Evolutionary conservation across 2,329 filamentous ascomycete species (phyloP).

Genomic region (Parascedosporium putredinis): DNA sequence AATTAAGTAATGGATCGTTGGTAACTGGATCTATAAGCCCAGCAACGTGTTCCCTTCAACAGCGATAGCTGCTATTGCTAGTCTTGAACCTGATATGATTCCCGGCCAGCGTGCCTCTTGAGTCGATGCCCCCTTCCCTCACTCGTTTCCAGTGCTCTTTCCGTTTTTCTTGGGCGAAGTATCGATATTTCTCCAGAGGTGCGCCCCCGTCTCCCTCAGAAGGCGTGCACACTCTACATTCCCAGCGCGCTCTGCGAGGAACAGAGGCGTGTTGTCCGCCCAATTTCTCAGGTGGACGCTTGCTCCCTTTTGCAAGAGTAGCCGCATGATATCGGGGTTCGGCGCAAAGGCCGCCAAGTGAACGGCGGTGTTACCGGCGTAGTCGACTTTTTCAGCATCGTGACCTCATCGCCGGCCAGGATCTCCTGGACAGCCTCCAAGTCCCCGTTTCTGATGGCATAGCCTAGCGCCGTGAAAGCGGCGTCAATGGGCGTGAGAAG

Average conservation of each 20-base stretch:
- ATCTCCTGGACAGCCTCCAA: slow-evolving; percentile 55
- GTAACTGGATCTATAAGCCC: no score
- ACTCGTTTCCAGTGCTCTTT: not conserved
- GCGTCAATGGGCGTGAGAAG: slow-evolving; percentile 41
- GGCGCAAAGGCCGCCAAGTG: slow-evolving; percentile 48
- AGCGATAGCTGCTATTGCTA: no score
- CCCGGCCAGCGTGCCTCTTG: no score
- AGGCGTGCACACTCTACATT: slow-evolving; percentile 42
- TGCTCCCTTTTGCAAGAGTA: slow-evolving; percentile 50
- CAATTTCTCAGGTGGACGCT: slow-evolving; percentile 57
- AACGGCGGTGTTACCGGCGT: slow-evolving; percentile 66
- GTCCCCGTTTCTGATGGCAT: slow-evolving; percentile 67
- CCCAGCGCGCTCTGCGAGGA: slow-evolving; percentile 49
- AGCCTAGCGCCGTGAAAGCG: slow-evolving; percentile 68
- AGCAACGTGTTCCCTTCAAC: no score
- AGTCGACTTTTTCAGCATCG: slow-evolving; percentile 68
- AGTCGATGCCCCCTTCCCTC: no score
- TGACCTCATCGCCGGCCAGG: slow-evolving; percentile 52
- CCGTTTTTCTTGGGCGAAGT: slow-evolving; percentile 1
- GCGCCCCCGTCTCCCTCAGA: slow-evolving; percentile 47
- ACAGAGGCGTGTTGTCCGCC: slow-evolving; percentile 56
- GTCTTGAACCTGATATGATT: no score
- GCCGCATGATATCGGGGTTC: slow-evolving; percentile 42
- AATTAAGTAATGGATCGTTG: no score
- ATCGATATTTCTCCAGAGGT: slow-evolving; percentile 33